Conservation (phyloP, 352 stramenopile species). For the Pythium biforme region DNA sequence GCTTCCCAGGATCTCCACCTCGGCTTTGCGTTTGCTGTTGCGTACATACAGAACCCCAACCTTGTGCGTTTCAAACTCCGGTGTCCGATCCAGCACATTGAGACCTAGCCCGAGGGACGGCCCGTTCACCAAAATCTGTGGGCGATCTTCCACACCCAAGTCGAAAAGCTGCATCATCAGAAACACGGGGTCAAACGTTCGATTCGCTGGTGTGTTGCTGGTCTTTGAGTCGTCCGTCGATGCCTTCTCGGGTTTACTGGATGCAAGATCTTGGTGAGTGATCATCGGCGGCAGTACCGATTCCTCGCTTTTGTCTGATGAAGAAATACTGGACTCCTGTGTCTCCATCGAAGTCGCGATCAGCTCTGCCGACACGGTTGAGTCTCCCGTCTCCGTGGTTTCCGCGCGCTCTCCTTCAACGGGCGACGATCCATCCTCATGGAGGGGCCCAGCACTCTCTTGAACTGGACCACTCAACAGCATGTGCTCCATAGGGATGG, state of each 20-base stretch:
- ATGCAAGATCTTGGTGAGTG: not conserved
- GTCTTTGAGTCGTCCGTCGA: not conserved
- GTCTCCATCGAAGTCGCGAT: not conserved
- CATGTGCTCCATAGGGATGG: slow-evolving; percentile 13
- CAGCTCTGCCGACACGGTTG: not conserved
- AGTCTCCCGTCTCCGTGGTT: not conserved
- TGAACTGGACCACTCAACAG: slow-evolving; percentile 6
- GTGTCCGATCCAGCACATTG: slow-evolving; percentile 77
- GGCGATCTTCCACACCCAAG: slow-evolving; percentile 47
- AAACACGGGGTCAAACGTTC: slow-evolving; percentile 52
- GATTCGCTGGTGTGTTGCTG: not conserved
- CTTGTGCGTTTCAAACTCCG: slow-evolving; percentile 85
- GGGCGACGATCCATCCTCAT: not conserved
- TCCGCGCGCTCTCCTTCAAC: not conserved
- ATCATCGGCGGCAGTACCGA: not conserved
- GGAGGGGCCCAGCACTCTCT: not conserved
- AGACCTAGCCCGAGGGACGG: slow-evolving; percentile 55
- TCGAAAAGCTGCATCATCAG: slow-evolving; percentile 87
- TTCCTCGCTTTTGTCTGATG: not conserved
- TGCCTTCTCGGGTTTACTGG: not conserved
- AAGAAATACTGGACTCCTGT: not conserved
- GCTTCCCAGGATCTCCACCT: slow-evolving; percentile 74
- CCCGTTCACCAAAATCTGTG: slow-evolving; percentile 60
- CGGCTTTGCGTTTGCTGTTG: slow-evolving; percentile 48
- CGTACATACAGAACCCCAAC: slow-evolving; percentile 79